A percentile compares a stretch with the other conserved stretches of the same genome.
Conservation (phyloP, 2,329 filamentous ascomycete species). For the Verticillium isaacii region DNA sequence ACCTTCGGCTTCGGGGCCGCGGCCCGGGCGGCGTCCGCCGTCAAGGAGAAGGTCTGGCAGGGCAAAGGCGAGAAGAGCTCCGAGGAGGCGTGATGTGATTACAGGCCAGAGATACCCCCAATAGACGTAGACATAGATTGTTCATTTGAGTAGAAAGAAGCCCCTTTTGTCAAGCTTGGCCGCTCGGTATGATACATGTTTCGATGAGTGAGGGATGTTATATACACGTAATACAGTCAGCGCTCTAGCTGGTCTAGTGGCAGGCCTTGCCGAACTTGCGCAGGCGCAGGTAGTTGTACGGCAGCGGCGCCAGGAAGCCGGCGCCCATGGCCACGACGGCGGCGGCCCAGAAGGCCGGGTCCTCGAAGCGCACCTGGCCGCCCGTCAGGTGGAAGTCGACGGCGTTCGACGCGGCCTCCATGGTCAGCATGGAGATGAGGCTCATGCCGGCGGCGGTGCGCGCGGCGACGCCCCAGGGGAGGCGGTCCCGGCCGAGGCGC, state of each 20-base stretch:
- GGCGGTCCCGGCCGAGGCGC: constrained; percentile 37
- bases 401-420: constrained; percentile 49
- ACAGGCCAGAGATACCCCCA: not conserved
- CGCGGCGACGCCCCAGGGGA: constrained; percentile 38
- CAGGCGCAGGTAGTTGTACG: constrained; percentile 47
- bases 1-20: constrained; percentile 58
- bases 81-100: not conserved
- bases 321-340: constrained; percentile 37
- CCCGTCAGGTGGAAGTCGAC: constrained; percentile 53
- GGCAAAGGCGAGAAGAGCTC: not conserved
- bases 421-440: constrained; percentile 53
- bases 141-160: not conserved
- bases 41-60: not conserved
- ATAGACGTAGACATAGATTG: not conserved
- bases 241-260: constrained; percentile 18
- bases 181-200: too few relatives aligned
- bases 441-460: constrained; percentile 55
- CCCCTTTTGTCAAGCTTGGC: not conserved
- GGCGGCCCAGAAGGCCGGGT: constrained; percentile 46
- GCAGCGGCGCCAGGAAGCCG: constrained; percentile 44
- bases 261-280: constrained; percentile 43
- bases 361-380: constrained; percentile 39
- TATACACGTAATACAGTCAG: not conserved
- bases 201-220: not conserved
- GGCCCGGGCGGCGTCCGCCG: too few relatives aligned